Evolutionary conservation across 2,329 filamentous ascomycete species (phyloP).

Genomic region (Talaromyces islandicus): DNA sequence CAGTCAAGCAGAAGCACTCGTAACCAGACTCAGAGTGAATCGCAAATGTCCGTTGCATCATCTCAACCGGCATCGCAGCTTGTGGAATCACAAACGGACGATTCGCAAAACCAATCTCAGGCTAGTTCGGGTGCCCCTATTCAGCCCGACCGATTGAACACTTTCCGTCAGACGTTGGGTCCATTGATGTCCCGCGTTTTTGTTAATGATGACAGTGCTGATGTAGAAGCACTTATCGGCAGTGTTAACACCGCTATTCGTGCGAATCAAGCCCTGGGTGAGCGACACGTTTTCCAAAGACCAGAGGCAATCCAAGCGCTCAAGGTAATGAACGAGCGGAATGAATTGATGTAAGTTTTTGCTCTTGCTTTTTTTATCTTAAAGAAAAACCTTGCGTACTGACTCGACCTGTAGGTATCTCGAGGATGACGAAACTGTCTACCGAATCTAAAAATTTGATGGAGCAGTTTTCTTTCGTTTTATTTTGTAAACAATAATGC

Average conservation of each 20-base stretch:
- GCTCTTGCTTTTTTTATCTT: not conserved
- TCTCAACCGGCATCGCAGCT: constrained; percentile 72
- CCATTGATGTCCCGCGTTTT: constrained; percentile 81
- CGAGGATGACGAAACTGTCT: constrained; percentile 56
- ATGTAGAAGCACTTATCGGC: constrained; percentile 65
- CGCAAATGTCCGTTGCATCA: constrained; percentile 68
- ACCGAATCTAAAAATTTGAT: constrained; percentile 53
- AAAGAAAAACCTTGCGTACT: constrained; percentile 10
- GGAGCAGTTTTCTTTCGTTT: not conserved
- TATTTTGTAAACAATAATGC: not conserved
- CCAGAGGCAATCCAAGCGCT: constrained; percentile 73
- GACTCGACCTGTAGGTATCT: constrained; percentile 32
- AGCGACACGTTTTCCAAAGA: constrained; percentile 56
- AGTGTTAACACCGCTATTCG: constrained; percentile 72
- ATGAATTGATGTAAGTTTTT: constrained; percentile 81
- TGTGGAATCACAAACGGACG: constrained; percentile 49
- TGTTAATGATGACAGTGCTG: constrained; percentile 68
- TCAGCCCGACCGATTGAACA: constrained; percentile 55
- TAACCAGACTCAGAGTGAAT: constrained; percentile 37
- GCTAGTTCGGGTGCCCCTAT: constrained; percentile 38
- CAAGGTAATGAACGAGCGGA: constrained; percentile 70
- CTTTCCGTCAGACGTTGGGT: constrained; percentile 77
- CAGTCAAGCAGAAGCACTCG: constrained; percentile 34
- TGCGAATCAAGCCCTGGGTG: constrained; percentile 36
- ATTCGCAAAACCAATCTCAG: constrained; percentile 42